Evolutionary conservation across 768 basidiomycete species (phyloP), one percentile per base, ranked within the genome.

Genomic region (Suillus hirtellus): DNA sequence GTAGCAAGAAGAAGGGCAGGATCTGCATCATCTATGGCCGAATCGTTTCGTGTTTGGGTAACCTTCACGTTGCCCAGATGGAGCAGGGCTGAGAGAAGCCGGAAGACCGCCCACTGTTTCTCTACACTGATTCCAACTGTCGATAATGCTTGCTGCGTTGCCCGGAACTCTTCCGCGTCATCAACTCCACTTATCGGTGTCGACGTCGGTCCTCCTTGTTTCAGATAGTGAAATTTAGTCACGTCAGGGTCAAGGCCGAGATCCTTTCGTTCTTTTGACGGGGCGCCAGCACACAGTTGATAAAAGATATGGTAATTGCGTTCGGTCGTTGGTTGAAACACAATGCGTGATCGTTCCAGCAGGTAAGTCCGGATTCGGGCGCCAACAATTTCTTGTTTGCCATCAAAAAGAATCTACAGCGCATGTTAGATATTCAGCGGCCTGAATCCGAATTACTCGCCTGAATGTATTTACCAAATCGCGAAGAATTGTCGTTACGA

Each of bases 261-360:
- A 70, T 96, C 94, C 77, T 96, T 96, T 47, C 94, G 88, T 72
- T 99, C 97, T 76, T 96, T 96, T 27, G 92, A 80, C 2, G 97
- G 96, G 11, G 94, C 95, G 55, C 97, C 97, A 0, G 96, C 92
- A 68, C 96, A 95, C n/a, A 99, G 81, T 74, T 99, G 97, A 78
- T 99, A 99, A 82, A 99, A 99, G 70, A 99, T 98, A 76, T 99
- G 97, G 78, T 99, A 99, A 78, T 99, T 99, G 64, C 97, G 89
- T 76, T 99, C 97, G 50, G 92, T 95, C 63, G 92, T 82, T 19
- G 97, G 96, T 76, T 99, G 97, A 77, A 96, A 98, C 63, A 98
- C 96, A 65, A 99, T 90, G 65, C 97, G 89, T 46, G 97, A 98
- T 47, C 97, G 93, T 73, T 99, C 97, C 65, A 99, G 82, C 37